These are phyloP conservation scores for Boletus reticulatus DNA, from an alignment of 768 basidiomycete species.

Conservation along the genomic window DNA sequence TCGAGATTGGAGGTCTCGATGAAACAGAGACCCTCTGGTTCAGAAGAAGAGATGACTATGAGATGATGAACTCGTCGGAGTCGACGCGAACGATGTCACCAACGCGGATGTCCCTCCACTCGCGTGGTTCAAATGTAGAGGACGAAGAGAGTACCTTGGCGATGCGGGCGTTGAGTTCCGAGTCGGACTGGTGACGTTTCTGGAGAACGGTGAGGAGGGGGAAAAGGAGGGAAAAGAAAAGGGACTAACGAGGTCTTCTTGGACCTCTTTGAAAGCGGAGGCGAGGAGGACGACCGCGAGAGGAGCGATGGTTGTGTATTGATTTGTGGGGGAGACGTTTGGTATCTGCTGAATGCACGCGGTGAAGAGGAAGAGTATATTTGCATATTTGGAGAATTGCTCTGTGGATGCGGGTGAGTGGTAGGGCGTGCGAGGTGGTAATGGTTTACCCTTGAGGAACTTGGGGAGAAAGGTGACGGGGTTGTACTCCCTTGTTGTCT, in stretches of 20 bases:
- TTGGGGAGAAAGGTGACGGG: slow-evolving; percentile 84
- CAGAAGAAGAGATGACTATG: slow-evolving; percentile 81
- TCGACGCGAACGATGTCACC: slow-evolving; percentile 93
- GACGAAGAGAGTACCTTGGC: slow-evolving; percentile 71
- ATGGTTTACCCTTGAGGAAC: slow-evolving; percentile 78
- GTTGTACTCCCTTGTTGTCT: slow-evolving; percentile 96
- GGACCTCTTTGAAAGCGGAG: slow-evolving; percentile 92
- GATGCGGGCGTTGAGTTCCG: slow-evolving; percentile 81
- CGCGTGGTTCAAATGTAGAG: slow-evolving; percentile 64
- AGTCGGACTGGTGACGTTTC: slow-evolving; percentile 97
- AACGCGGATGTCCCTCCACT: slow-evolving; percentile 88
- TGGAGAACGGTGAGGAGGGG: slow-evolving; percentile 29
- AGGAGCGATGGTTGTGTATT: slow-evolving; percentile 92
- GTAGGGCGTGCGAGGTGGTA: background rate
- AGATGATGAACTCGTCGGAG: slow-evolving; percentile 91
- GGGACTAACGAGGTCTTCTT: slow-evolving; percentile 74
- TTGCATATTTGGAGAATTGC: slow-evolving; percentile 99
- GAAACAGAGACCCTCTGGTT: slow-evolving; percentile 96
- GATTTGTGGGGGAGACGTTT: slow-evolving; percentile 93
- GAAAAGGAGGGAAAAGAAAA: background rate
- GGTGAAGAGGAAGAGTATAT: slow-evolving; percentile 97
- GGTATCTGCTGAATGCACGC: slow-evolving; percentile 98
- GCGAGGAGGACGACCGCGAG: slow-evolving; percentile 86
- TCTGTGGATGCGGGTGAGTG: slow-evolving; percentile 46
- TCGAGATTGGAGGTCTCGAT: slow-evolving; percentile 98